These are phyloP conservation scores for Xylariaceae sp. DNA, from an alignment of 2,329 filamentous ascomycete genomes.

Conservation along the genomic window DNA sequence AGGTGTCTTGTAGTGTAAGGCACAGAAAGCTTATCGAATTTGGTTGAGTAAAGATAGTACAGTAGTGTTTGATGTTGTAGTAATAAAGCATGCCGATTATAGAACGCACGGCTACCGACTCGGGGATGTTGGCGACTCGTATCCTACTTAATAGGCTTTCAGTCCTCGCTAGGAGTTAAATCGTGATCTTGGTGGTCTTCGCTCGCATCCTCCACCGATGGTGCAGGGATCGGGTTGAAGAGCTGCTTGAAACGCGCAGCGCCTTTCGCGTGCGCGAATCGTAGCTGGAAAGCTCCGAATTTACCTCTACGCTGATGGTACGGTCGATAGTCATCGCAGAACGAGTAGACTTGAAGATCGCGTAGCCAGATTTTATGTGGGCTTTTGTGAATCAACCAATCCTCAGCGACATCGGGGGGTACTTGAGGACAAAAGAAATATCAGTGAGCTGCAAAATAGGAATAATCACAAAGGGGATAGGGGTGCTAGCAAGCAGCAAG, in stretches of 20 bases:
- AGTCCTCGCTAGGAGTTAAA: conserved; percentile 12
- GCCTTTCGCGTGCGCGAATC: conserved; percentile 49
- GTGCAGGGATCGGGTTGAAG: conserved; percentile 42
- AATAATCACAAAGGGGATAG: background rate
- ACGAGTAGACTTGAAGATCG: conserved; percentile 65
- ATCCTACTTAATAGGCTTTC: background rate
- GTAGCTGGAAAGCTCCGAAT: conserved; percentile 57
- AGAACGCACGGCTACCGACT: background rate
- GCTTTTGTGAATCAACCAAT: conserved; percentile 59
- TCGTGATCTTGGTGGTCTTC: conserved; percentile 16
- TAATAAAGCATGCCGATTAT: background rate
- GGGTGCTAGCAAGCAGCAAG: background rate
- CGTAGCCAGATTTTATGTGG: conserved; percentile 57
- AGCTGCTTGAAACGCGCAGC: conserved; percentile 51
- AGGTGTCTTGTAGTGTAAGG: background rate
- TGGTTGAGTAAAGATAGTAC: background rate
- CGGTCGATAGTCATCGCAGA: conserved; percentile 62
- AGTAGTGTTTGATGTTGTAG: background rate
- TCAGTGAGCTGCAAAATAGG: background rate
- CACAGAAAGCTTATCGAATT: background rate
- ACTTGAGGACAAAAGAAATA: conserved; percentile 46
- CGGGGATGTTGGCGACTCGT: background rate
- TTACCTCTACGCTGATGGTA: conserved; percentile 58
- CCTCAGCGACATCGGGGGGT: conserved; percentile 53
- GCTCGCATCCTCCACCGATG: conserved; percentile 28